Percentiles rank a stretch among this genome's conserved stretches.
phyloP scores from a whole-genome alignment of 768 basidiomycete genomes.

The Tephrocybe sp. region DNA sequence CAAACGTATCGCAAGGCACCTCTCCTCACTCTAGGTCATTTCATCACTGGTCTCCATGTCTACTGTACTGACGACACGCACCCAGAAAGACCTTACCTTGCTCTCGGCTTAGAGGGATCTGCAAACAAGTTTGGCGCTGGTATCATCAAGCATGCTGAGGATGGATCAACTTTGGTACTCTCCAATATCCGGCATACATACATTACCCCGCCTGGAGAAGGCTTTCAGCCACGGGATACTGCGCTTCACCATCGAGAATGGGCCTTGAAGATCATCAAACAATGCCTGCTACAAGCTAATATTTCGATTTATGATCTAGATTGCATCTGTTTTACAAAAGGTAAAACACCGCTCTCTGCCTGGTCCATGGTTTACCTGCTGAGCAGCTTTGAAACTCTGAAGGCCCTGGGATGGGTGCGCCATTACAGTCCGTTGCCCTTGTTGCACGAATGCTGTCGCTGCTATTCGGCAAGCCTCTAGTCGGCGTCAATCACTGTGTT shows the following conservation, averaged over 20 bases:
- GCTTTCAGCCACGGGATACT: conserved; percentile 94
- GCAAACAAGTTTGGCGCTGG: conserved; percentile 98
- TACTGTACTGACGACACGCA: conserved; percentile 6
- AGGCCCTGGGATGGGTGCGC: conserved; percentile 99
- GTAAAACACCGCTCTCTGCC: conserved; percentile 36
- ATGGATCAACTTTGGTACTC: conserved; percentile 75
- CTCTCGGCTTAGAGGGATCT: conserved; percentile 96
- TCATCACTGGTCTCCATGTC: not conserved
- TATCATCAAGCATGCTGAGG: conserved; percentile 77
- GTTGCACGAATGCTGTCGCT: conserved; percentile 91
- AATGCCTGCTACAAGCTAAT: conserved; percentile 68
- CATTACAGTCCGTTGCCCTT: conserved; percentile 90
- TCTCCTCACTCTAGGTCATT: conserved; percentile 37
- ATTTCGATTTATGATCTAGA: conserved; percentile 79
- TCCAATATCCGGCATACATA: conserved; percentile 98
- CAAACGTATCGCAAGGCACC: conserved; percentile 19
- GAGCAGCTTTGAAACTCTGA: not conserved
- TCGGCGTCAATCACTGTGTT: conserved; percentile 99
- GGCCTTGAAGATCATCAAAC: conserved; percentile 78
- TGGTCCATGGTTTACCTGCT: not conserved
- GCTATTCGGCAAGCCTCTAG: conserved; percentile 85
- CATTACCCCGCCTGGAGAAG: conserved; percentile 97
- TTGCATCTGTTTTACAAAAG: conserved; percentile 97
- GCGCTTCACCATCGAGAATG: conserved; percentile 96
- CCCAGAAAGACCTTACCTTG: conserved; percentile 68